Evolutionary conservation across 2,329 filamentous ascomycete genomes (phyloP), one percentile per base, ranked within the genome.

Genomic region (Colletotrichum plurivorum): DNA sequence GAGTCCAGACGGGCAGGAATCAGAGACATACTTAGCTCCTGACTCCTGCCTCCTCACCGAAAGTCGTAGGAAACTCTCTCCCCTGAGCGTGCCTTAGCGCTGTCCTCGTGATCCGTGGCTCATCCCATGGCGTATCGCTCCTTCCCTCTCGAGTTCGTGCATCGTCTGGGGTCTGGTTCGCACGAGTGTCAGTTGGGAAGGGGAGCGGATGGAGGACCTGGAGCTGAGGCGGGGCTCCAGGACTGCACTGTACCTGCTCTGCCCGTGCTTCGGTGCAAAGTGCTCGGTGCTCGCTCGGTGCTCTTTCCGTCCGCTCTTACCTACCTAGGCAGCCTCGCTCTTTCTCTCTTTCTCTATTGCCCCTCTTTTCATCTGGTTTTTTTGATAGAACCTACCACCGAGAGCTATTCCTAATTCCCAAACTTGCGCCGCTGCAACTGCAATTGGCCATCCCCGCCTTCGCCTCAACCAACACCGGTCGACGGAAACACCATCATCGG

Each of bases 91-190:
- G 12, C 10, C 46, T 25, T 65, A 64, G 64, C 52, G 59, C 46
- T n/a, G 52, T 31, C n/a, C 53, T 64, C 54, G 54, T 58, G 61
- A 58, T 58, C 20, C n/a, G 27, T 12, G 54, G 58, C 61, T 43
- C 61, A 36, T 65, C 54, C 49, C 27, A 51, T 59, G 13, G 15
- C 20, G 58, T 15, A 18, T 52, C 51, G 49, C 66, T 66, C 62
- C 62, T 69, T 66, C 66, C 62, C 43, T 60, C 66, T 69, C 61
- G 20, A 69, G 51, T 52, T 66, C 41, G 54, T 66, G 62, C 43
- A 27, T 65, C 55, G 66, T 60, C 66, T 60, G 55, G 55, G 61
- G 66, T 36, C 36, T 49, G 36, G 25, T 45, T 66, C 58, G 41
- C 55, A 27, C 43, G 66, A 59, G 66, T 60, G 55, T 66, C 43